phyloP scores from a whole-genome alignment of 352 stramenopile species.

The Phytophthora hibernalis region DNA sequence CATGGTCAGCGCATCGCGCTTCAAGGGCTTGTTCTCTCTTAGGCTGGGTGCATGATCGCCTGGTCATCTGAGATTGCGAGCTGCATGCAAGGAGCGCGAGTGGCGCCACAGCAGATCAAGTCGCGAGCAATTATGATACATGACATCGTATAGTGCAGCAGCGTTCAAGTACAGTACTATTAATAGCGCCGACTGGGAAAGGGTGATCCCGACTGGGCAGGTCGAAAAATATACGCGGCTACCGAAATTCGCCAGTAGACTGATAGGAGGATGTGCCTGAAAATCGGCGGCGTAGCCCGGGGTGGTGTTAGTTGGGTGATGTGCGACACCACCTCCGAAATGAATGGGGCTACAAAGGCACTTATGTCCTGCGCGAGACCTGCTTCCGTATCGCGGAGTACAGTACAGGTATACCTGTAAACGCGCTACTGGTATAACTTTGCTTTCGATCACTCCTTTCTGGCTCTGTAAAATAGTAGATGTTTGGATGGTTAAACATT shows the following conservation, averaged over 20 bases:
- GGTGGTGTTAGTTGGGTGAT: background rate
- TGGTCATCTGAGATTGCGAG: background rate
- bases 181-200: too few relatives aligned
- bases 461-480: too few relatives aligned
- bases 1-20: too few relatives aligned
- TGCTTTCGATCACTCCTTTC: too few relatives aligned
- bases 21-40: background rate
- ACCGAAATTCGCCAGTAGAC: background rate
- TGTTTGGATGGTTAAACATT: too few relatives aligned
- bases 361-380: background rate
- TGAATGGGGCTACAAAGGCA: background rate
- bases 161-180: too few relatives aligned
- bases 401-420: background rate
- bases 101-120: too few relatives aligned
- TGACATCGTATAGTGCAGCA: too few relatives aligned
- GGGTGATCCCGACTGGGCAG: too few relatives aligned
- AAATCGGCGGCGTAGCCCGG: background rate
- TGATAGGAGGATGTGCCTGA: background rate
- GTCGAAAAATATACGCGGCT: background rate
- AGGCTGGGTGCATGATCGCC: background rate
- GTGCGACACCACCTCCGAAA: background rate
- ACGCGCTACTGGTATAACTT: background rate
- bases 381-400: background rate
- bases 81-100: too few relatives aligned
- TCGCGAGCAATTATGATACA: too few relatives aligned